phyloP scores from a whole-genome alignment of 140 eudicot genomes.

The Bidens hawaiensis region DNA sequence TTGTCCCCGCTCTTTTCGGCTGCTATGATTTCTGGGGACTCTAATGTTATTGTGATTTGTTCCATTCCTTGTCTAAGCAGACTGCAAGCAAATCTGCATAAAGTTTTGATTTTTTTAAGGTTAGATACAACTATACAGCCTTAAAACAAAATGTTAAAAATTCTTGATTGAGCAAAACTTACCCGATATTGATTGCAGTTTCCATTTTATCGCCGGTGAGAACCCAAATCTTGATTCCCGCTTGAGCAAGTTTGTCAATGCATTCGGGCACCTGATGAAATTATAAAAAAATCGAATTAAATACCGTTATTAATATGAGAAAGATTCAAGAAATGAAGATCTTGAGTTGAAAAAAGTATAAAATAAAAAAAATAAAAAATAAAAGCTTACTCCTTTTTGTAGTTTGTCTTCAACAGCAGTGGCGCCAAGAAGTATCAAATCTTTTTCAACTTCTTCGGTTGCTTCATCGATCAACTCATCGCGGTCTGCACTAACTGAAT shows the following conservation, averaged over 20 bases:
- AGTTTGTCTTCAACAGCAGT: slow-evolving; percentile 10
- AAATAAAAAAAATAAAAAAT: too few relatives aligned
- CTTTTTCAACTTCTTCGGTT: not conserved
- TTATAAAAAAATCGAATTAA: not conserved
- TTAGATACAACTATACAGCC: slow-evolving; percentile 2
- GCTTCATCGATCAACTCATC: not conserved
- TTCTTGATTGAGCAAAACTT: slow-evolving; percentile 5
- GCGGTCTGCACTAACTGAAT: slow-evolving; percentile 14
- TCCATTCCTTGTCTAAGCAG: slow-evolving; percentile 97
- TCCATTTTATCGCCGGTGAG: slow-evolving; percentile 99
- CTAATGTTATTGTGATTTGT: slow-evolving; percentile 66
- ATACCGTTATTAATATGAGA: not conserved
- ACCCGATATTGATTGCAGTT: slow-evolving; percentile 97
- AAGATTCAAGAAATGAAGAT: not conserved
- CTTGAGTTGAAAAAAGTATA: not conserved
- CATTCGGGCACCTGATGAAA: slow-evolving; percentile 79
- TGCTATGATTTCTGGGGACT: slow-evolving; percentile 61
- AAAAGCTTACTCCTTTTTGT: too few relatives aligned
- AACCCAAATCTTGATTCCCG: slow-evolving; percentile 97
- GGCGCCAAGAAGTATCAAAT: too few relatives aligned
- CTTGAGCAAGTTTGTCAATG: slow-evolving; percentile 98
- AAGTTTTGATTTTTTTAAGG: not conserved
- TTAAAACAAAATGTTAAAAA: not conserved
- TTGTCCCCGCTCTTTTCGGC: slow-evolving; percentile 78
- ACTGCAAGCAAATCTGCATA: slow-evolving; percentile 85